Evolutionary conservation across 2,329 filamentous ascomycete genomes (phyloP).

Genomic region (Colletotrichum viniferum): DNA sequence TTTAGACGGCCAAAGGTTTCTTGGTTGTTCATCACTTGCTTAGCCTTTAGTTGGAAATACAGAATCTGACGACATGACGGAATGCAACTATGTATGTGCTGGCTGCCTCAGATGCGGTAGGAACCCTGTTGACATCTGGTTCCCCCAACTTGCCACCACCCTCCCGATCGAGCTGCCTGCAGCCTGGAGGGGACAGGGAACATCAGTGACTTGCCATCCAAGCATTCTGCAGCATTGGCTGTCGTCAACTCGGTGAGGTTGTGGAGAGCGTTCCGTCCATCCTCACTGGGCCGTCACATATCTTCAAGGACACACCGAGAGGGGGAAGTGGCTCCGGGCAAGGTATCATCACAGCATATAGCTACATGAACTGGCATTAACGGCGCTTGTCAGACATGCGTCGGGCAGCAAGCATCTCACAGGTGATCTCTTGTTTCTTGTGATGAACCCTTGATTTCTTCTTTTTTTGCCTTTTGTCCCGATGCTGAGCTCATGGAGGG

Average conservation of each 20-base stretch:
- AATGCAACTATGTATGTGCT: neutral
- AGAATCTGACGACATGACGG: neutral
- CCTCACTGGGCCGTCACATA: conserved; percentile 16
- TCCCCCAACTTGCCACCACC: neutral
- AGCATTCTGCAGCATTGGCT: neutral
- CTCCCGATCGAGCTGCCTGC: neutral
- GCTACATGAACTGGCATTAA: neutral
- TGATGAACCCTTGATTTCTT: neutral
- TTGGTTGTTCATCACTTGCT: conserved; percentile 3
- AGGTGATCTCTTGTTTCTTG: neutral
- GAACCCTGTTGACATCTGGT: neutral
- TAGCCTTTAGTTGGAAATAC: neutral
- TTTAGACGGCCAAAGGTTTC: neutral
- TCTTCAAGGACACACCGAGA: neutral
- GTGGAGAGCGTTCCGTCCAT: conserved; percentile 1
- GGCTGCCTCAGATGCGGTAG: neutral
- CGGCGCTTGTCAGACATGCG: conserved; percentile 6
- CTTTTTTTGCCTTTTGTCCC: neutral
- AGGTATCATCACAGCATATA: neutral
- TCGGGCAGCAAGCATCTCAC: conserved; percentile 13
- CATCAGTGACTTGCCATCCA: neutral
- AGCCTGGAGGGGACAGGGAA: neutral
- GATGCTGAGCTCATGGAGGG: neutral
- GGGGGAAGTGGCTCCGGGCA: neutral
- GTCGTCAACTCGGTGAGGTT: conserved; percentile 16